Conservation (phyloP, 208 protist species). For the Crithidia expoeki region DNA sequence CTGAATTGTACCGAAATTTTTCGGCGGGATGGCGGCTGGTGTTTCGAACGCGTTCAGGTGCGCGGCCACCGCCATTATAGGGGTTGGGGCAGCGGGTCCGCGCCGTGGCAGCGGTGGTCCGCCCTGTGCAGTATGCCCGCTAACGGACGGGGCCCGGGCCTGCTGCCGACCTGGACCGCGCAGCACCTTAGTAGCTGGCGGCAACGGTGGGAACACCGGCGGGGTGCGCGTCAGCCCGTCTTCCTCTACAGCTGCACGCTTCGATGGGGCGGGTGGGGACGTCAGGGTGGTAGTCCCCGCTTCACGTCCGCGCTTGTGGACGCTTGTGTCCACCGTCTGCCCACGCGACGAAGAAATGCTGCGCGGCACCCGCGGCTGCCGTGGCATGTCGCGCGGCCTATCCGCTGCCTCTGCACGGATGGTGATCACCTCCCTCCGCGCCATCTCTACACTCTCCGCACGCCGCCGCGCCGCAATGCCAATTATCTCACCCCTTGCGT, state of each 20-base stretch:
- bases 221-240: conserved; percentile 3
- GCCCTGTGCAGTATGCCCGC: conserved; percentile 53
- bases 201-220: background rate
- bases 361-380: conserved; percentile 62
- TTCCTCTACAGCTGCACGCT: conserved; percentile 21
- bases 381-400: conserved; percentile 54
- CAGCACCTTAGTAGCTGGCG: conserved; percentile 8
- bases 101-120: conserved; percentile 71
- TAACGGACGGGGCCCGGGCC: conserved; percentile 50
- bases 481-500: conserved; percentile 66
- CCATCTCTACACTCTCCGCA: conserved; percentile 56
- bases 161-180: conserved; percentile 22
- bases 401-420: conserved; percentile 73
- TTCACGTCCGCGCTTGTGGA: conserved; percentile 22
- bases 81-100: conserved; percentile 51
- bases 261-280: background rate
- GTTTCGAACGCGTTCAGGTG: conserved; percentile 30
- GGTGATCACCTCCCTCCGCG: conserved; percentile 50
- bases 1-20: conserved; percentile 41
- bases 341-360: conserved; percentile 46
- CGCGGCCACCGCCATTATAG: conserved; percentile 15
- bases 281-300: background rate
- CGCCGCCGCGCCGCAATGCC: conserved; percentile 78
- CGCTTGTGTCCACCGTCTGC: conserved; percentile 1
- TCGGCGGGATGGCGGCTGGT: conserved; percentile 43